Base-by-base conservation (phyloP, 192 early-diverging fungal species). In the Phycomyces blakesleeanus region DNA sequence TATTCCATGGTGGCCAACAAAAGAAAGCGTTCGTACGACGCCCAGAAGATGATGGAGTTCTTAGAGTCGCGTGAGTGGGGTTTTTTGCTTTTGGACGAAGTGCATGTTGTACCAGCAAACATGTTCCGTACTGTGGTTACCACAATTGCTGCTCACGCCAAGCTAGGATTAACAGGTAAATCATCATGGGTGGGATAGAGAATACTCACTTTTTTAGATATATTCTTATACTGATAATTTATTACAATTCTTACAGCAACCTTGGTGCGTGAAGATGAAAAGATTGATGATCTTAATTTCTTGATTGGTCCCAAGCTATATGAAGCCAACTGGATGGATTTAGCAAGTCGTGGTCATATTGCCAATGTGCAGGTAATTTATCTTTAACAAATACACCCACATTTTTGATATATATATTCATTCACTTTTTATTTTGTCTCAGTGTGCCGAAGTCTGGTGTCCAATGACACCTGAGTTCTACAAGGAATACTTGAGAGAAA, bases 281-380 rank as follows among this genome's bases (percentile, higher is more conserved):
- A 98, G 76, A 99, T 99, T 73, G 86, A 87, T 62, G 93, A 94
- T 67, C 76, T 99, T 51, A 98, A 98, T 75, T 99, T 94, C 68
- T 80, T 99, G 65, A 97, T 99, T 66, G 98, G 96, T 16, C 98
- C 98, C 16, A 99, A 99, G 76, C 79, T 99, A 51, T 99, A 94
- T 77, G 98, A 99, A 73, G 98, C 98, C 15, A 99, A 99, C 71
- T 99, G 98, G 98, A 91, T 98, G 93, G 98, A 99, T 69, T 71
- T 99, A 58, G 93, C 95, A n/a, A 88, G 83, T 27, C 85, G 90
- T 71, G 98, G 98, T 26, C 93, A 95, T 69, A 99, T 99, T 82
- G 98, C 98, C 2, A 95, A 91, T 37, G 97, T 99, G 40, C 90
- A 94, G 64, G 70, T 72, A 66, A 51, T 24, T 12, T 55, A 34